Percentiles rank a stretch among this genome's conserved stretches.
Evolutionary conservation across 495 filamentous ascomycete genomes (phyloP).

Genomic region (Venustampulla echinocandica): DNA sequence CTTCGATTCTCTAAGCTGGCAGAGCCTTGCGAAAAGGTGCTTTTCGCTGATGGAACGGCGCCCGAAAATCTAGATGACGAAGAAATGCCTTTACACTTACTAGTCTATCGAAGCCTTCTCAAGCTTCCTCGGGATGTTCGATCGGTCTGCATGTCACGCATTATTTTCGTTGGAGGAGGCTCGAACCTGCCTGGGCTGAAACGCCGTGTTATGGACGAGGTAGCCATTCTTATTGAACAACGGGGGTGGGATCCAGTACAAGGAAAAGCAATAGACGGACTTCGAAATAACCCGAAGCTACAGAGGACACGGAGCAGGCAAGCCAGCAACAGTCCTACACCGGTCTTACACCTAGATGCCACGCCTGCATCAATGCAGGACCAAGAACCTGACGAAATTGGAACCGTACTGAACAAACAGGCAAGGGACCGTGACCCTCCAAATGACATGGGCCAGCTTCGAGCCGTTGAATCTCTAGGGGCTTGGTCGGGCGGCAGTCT

Average conservation of each 20-base stretch:
- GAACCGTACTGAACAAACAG: slow-evolving; percentile 49
- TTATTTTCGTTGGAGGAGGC: slow-evolving; percentile 79
- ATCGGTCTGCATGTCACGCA: slow-evolving; percentile 78
- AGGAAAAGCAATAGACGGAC: slow-evolving; percentile 51
- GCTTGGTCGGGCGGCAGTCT: slow-evolving; percentile 86
- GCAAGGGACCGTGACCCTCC: slow-evolving; percentile 38
- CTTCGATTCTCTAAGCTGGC: slow-evolving; percentile 61
- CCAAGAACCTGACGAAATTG: slow-evolving; percentile 53
- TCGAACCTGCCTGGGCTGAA: slow-evolving; percentile 75
- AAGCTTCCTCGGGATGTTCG: slow-evolving; percentile 73
- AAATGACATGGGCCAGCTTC: slow-evolving; percentile 48
- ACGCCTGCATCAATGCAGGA: slow-evolving; percentile 32
- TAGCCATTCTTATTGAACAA: slow-evolving; percentile 50
- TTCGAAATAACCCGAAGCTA: slow-evolving; percentile 43
- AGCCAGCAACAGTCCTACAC: slow-evolving; percentile 21
- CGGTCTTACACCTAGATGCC: slow-evolving; percentile 5
- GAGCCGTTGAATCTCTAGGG: slow-evolving; percentile 74
- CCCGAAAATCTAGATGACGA: slow-evolving; percentile 68
- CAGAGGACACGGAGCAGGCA: slow-evolving; percentile 31
- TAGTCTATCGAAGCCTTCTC: slow-evolving; percentile 70
- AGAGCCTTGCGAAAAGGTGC: slow-evolving; percentile 63
- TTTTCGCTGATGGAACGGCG: slow-evolving; percentile 51
- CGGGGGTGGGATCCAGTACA: slow-evolving; percentile 70
- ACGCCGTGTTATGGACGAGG: slow-evolving; percentile 66
- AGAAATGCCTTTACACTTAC: slow-evolving; percentile 61